These are phyloP conservation scores for Talaromyces amestolkiae DNA, from an alignment of 2,329 filamentous ascomycete genomes.

Conservation along the genomic window DNA sequence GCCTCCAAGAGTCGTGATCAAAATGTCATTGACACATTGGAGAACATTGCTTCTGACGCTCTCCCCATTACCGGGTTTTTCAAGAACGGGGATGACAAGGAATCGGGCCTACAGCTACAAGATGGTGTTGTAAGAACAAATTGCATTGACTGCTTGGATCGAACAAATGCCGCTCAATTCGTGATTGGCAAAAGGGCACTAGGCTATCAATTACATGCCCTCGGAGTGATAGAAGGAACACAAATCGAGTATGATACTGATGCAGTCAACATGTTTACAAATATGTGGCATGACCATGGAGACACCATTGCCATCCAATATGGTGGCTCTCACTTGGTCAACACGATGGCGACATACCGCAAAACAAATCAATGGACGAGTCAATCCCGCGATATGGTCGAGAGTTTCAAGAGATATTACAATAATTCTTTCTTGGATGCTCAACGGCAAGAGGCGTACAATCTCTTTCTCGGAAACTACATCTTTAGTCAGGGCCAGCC, in stretches of 20 bases:
- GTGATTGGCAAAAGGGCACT: slow-evolving; percentile 94
- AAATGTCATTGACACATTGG: slow-evolving; percentile 89
- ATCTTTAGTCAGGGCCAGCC: slow-evolving; percentile 82
- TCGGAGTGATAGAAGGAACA: slow-evolving; percentile 78
- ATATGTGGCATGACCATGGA: slow-evolving; percentile 97
- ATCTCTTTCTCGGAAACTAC: slow-evolving; percentile 95
- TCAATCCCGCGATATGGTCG: slow-evolving; percentile 96
- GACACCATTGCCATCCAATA: slow-evolving; percentile 98
- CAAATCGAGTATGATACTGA: slow-evolving; percentile 91
- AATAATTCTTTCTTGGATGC: slow-evolving; percentile 98
- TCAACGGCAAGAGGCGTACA: slow-evolving; percentile 97
- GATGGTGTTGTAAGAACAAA: slow-evolving; percentile 94
- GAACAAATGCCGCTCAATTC: slow-evolving; percentile 96
- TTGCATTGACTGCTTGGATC: slow-evolving; percentile 95
- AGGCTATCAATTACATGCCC: slow-evolving; percentile 84
- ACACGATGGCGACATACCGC: slow-evolving; percentile 98
- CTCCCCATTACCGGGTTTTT: slow-evolving; percentile 88
- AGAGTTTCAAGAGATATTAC: slow-evolving; percentile 98
- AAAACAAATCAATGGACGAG: slow-evolving; percentile 99
- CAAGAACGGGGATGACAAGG: slow-evolving; percentile 76
- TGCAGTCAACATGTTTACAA: slow-evolving; percentile 91
- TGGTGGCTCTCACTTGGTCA: slow-evolving; percentile 93
- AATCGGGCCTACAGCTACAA: slow-evolving; percentile 68
- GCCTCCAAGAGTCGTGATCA: slow-evolving; percentile 89
- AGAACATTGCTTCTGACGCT: slow-evolving; percentile 84